These are phyloP conservation scores for Teratosphaeria gauchensis DNA, from an alignment of 2,329 filamentous ascomycete genomes.

Conservation along the genomic window DNA sequence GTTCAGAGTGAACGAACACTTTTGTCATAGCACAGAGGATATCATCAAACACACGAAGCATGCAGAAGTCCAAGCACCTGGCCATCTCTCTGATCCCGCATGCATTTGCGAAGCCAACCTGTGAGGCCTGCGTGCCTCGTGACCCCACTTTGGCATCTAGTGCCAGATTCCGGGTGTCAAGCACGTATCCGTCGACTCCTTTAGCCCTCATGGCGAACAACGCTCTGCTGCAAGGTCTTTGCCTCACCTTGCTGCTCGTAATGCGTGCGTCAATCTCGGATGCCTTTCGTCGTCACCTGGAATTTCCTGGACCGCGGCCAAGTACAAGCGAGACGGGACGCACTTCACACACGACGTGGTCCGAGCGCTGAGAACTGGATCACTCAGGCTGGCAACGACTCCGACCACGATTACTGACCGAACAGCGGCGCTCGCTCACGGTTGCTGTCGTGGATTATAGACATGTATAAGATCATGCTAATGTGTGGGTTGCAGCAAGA, in stretches of 20 bases:
- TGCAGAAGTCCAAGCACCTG: background rate
- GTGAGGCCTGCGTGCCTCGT: background rate
- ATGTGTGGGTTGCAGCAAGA: constrained; percentile 59
- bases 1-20: constrained; percentile 4
- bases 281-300: background rate
- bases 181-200: background rate
- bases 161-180: background rate
- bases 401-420: background rate
- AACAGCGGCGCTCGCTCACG: constrained; percentile 8
- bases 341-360: background rate
- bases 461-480: constrained; percentile 6
- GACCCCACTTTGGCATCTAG: background rate
- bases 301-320: background rate
- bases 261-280: background rate
- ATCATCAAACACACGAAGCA: constrained; percentile 6
- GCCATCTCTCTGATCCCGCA: background rate
- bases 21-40: constrained; percentile 3
- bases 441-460: background rate
- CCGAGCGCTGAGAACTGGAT: background rate
- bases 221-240: background rate
- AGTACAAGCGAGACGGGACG: background rate
- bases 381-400: background rate
- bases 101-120: background rate
- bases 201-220: background rate
- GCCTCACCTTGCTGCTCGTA: background rate